These are phyloP conservation scores for Triangularia verruculosa DNA, from an alignment of 2,329 filamentous ascomycete species.

Conservation along the genomic window DNA sequence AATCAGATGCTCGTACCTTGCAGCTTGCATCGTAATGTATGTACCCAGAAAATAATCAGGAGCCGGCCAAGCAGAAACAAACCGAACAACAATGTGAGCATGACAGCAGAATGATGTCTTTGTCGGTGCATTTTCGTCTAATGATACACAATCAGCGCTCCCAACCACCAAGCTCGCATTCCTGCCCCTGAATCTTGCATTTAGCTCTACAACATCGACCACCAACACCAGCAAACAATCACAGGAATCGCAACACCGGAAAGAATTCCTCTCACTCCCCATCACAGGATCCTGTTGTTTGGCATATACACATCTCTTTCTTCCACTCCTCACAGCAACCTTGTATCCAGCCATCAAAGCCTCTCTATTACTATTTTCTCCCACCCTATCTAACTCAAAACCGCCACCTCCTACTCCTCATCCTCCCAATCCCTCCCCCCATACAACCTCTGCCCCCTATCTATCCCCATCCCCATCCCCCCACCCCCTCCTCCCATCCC, in stretches of 20 bases:
- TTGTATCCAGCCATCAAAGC: neutral
- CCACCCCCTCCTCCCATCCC: conserved; percentile 45
- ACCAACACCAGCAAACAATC: neutral
- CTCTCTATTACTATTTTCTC: too few relatives aligned
- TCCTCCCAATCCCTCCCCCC: conserved; percentile 65
- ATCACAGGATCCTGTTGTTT: too few relatives aligned
- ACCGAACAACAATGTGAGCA: neutral
- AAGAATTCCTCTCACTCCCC: neutral
- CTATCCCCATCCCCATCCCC: conserved; percentile 62
- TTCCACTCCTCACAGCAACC: neutral
- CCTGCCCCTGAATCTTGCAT: neutral
- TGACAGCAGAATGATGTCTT: neutral
- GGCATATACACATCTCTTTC: too few relatives aligned
- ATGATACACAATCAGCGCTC: neutral
- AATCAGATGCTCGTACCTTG: neutral
- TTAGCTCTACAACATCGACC: neutral
- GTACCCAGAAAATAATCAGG: neutral
- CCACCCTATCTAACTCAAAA: conserved; percentile 32
- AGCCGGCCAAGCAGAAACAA: too few relatives aligned
- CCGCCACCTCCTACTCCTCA: conserved; percentile 60
- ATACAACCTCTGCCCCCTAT: conserved; percentile 49
- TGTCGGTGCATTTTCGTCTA: neutral
- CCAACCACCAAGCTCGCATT: neutral
- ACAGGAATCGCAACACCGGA: neutral
- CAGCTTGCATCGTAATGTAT: neutral